Conservation (phyloP, 2,329 filamentous ascomycete genomes). For the Xylariaceae sp. region DNA sequence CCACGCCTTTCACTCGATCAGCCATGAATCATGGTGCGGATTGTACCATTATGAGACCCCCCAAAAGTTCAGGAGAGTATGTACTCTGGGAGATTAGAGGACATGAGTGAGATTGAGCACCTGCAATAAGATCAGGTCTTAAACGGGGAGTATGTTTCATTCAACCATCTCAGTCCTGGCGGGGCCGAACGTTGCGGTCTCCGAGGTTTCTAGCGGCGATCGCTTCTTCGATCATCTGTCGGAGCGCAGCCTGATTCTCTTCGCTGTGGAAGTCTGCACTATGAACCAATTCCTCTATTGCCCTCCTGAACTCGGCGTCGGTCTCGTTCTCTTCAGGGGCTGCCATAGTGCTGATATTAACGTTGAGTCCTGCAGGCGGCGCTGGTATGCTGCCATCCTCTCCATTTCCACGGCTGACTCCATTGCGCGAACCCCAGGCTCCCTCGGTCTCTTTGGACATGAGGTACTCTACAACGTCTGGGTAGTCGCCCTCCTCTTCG, state of each 20-base stretch:
- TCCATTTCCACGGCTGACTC: slow-evolving; percentile 27
- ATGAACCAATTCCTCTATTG: slow-evolving; percentile 84
- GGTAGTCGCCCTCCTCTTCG: slow-evolving; percentile 69
- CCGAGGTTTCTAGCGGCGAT: slow-evolving; percentile 61
- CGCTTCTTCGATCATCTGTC: slow-evolving; percentile 74
- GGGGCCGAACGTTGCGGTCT: slow-evolving; percentile 59
- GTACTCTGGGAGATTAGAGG: slow-evolving; percentile 55
- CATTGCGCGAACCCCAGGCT: slow-evolving; percentile 28
- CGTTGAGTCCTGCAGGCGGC: slow-evolving; percentile 67
- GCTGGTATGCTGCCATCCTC: slow-evolving; percentile 46
- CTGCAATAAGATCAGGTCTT: neutral
- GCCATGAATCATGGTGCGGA: slow-evolving; percentile 43
- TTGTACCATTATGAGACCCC: slow-evolving; percentile 49
- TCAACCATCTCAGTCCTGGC: slow-evolving; percentile 43
- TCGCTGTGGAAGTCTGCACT: slow-evolving; percentile 78
- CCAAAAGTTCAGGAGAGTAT: slow-evolving; percentile 47
- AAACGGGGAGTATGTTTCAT: slow-evolving; percentile 19
- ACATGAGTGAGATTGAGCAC: slow-evolving; percentile 41
- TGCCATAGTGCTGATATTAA: slow-evolving; percentile 72
- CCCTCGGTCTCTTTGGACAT: slow-evolving; percentile 31
- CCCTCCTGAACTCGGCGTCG: slow-evolving; percentile 75
- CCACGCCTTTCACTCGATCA: slow-evolving; percentile 46
- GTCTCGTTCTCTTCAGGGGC: slow-evolving; percentile 54
- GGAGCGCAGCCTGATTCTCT: slow-evolving; percentile 72
- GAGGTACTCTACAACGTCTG: slow-evolving; percentile 69